Evolutionary conservation across 1,139 yeast species (phyloP), one percentile per base, ranked within the genome.

Genomic region (Komagataea norvegica): DNA sequence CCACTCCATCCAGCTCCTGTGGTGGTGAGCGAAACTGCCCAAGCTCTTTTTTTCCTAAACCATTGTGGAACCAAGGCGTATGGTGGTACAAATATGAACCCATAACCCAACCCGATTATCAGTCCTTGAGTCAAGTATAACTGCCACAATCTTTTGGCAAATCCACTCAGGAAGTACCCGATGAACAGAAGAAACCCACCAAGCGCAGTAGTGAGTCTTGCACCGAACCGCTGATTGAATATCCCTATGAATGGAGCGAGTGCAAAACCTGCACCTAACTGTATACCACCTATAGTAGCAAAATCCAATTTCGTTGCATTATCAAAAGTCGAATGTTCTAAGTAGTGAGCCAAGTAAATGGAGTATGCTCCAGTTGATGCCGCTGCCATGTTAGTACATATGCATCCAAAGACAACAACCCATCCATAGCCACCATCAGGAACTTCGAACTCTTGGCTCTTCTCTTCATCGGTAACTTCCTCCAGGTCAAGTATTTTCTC

Each of bases 201-300:
- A 18, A 43, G 34, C 4, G 38, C 31, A 8, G 45, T 41, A 5
- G 45, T 41, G 10, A 31, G 21, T 21, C 43, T 41, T 4, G 43
- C 39, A 14, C 45, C 36, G 0, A 48, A 29, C 13, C 25, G 11
- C n/a, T 34, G 35, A 7, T 39, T 35, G 7, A 42, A 18, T 10
- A 41, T 32, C 11, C 48, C 38, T 10, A 46, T 43, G 16, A 48
- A 25, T 2, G 52, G 51, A 1, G 82, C 73, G 25, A 73, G 55
- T 33, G 65, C 48, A 44, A 78, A 72, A 2, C 86, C 83, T 20
- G 71, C 52, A 28, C 77, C 78, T 35, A 77, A 67, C 17, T 74
- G 72, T 4, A 79, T 45, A 4, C 88, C 86, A 27, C 88, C 87
- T 43, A 80, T 70, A 26, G 79, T 65, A 3, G 86, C 82, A 58